Conservation (phyloP, 2,329 filamentous ascomycete genomes). For the Colletotrichum sp. region DNA sequence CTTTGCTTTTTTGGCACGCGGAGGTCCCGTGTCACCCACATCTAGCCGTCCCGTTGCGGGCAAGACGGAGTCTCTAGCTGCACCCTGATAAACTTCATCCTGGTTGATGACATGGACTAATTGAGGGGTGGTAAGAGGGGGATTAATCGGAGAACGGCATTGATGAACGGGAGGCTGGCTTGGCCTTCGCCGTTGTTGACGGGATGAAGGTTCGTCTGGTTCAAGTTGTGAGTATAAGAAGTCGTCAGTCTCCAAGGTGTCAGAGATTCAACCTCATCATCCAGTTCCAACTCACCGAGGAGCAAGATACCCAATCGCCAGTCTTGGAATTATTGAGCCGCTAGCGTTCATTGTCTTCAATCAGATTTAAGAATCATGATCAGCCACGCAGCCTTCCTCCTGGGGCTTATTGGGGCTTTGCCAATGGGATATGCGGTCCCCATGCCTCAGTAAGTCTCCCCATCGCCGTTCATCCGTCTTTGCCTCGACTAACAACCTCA, state of each 20-base stretch:
- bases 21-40: not conserved
- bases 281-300: not conserved
- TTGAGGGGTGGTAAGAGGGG: not conserved
- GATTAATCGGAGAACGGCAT: not conserved
- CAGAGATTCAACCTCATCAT: not conserved
- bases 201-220: not conserved
- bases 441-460: not conserved
- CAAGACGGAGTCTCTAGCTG: not conserved
- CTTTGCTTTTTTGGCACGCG: not conserved
- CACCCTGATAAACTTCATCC: not conserved
- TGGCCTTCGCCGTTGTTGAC: not conserved
- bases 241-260: not conserved
- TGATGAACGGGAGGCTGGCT: not conserved
- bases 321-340: not conserved
- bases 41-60: not conserved
- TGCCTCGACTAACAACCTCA: slow-evolving; percentile 15
- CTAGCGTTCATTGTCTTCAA: not conserved
- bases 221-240: not conserved
- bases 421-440: not conserved
- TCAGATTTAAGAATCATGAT: not conserved
- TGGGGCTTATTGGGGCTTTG: slow-evolving; percentile 1
- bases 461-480: too few species aligned
- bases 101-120: not conserved
- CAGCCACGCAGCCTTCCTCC: not conserved
- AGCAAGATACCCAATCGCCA: not conserved